Percentiles rank a stretch among this genome's conserved stretches.
Evolutionary conservation across 228 moss, liverwort and hornwort species (phyloP).

Genomic region (Sphagnum fallax): DNA sequence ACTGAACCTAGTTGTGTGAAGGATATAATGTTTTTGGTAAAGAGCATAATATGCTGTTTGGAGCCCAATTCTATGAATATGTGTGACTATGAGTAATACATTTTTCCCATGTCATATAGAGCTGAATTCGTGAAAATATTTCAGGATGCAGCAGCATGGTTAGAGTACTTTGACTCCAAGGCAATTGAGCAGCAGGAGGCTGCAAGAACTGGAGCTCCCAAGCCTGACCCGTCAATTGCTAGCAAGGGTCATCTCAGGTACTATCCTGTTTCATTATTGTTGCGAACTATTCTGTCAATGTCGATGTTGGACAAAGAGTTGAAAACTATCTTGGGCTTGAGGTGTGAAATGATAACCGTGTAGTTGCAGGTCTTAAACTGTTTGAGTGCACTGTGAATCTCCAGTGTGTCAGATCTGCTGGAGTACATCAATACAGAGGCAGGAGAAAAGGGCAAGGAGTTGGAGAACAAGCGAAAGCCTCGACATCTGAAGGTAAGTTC

Average conservation of each 20-base stretch:
- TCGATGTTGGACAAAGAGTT: neutral
- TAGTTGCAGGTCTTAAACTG: too few relatives aligned
- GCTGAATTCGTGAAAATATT: neutral
- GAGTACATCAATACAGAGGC: conserved; percentile 61
- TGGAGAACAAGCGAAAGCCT: conserved; percentile 27
- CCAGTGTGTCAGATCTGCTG: conserved; percentile 11
- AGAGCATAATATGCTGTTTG: too few relatives aligned
- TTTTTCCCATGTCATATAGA: too few relatives aligned
- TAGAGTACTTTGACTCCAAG: conserved; percentile 68
- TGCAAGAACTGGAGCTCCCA: conserved; percentile 66
- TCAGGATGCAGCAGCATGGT: conserved; percentile 64
- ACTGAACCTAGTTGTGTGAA: too few relatives aligned
- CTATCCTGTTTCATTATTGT: too few relatives aligned
- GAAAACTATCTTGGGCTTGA: neutral
- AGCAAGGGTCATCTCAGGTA: conserved; percentile 68
- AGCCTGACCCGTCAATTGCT: conserved; percentile 66
- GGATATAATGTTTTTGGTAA: too few relatives aligned
- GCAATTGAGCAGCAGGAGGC: conserved; percentile 67
- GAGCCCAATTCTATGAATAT: too few relatives aligned
- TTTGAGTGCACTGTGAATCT: neutral
- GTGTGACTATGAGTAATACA: too few relatives aligned
- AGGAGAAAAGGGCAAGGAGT: conserved; percentile 45
- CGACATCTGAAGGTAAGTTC: conserved; percentile 36
- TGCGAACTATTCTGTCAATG: too few relatives aligned
- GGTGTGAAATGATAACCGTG: too few relatives aligned